Conservation (phyloP, 352 stramenopile species). For the Globisporangium mamillatum region DNA sequence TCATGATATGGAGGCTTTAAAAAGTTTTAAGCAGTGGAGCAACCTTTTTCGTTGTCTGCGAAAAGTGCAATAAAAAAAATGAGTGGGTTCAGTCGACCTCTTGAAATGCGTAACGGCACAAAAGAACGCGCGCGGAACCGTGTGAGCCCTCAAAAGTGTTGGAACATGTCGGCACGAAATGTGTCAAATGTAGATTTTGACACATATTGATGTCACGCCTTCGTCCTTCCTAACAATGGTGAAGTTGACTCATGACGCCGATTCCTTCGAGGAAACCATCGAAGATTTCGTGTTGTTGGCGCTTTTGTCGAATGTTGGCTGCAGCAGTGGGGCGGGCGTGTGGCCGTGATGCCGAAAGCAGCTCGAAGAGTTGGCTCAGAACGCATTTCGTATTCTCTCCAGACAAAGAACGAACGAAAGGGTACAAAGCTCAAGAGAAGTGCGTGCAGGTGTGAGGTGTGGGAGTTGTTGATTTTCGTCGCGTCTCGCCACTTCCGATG, state of each 20-base stretch:
- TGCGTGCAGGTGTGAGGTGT: neutral
- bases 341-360: neutral
- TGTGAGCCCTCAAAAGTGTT: neutral
- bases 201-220: neutral
- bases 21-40: neutral
- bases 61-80: slow-evolving; percentile 1
- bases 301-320: neutral
- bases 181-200: neutral
- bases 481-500: slow-evolving; percentile 4
- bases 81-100: neutral
- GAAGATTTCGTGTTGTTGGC: neutral
- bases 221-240: neutral
- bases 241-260: neutral
- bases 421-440: neutral
- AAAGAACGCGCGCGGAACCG: neutral
- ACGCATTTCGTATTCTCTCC: neutral
- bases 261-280: neutral
- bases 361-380: neutral
- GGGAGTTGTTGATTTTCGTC: neutral
- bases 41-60: neutral
- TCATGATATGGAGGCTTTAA: neutral
- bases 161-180: too few relatives aligned
- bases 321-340: neutral
- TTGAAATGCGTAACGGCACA: neutral
- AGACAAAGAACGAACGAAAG: neutral